A percentile compares a stretch with the other conserved stretches of the same genome.
These are phyloP conservation scores for Boletus coffeatus DNA, from an alignment of 1,284 basidiomycete genomes.

Conservation along the genomic window DNA sequence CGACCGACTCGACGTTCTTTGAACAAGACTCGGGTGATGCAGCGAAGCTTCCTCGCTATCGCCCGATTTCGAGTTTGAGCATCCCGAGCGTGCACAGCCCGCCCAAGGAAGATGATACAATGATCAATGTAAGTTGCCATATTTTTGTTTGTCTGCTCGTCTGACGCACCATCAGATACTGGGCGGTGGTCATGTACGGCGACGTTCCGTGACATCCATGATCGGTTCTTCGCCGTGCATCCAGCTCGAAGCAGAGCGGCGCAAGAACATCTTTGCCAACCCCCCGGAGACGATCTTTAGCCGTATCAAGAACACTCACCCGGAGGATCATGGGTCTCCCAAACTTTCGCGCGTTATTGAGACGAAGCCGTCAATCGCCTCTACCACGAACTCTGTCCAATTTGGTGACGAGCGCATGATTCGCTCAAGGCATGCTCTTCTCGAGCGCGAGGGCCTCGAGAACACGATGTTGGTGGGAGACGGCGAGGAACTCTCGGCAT, in stretches of 20 bases:
- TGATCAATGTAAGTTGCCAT: conserved; percentile 60
- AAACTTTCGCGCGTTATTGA: conserved; percentile 44
- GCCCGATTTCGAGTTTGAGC: conserved; percentile 62
- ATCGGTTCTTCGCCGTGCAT: conserved; percentile 68
- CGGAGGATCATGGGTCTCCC: conserved; percentile 31
- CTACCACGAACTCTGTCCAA: conserved; percentile 46
- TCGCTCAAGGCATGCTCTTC: conserved; percentile 50
- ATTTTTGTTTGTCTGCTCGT: conserved; percentile 31
- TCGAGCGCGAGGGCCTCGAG: conserved; percentile 63
- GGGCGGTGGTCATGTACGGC: conserved; percentile 66
- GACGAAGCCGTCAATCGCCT: conserved; percentile 54
- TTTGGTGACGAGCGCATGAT: conserved; percentile 68
- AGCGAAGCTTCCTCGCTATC: conserved; percentile 41
- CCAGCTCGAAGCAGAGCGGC: conserved; percentile 47
- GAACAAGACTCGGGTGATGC: conserved; percentile 38
- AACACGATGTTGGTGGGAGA: conserved; percentile 58
- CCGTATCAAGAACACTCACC: conserved; percentile 22
- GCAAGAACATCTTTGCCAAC: conserved; percentile 43
- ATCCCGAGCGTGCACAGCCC: conserved; percentile 46
- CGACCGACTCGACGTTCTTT: conserved; percentile 60
- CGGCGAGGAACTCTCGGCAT: conserved; percentile 53
- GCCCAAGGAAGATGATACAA: conserved; percentile 66
- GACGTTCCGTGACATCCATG: conserved; percentile 53
- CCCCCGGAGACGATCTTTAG: conserved; percentile 28
- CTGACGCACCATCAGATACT: conserved; percentile 53